Evolutionary conservation across 2,329 filamentous ascomycete genomes (phyloP).

Genomic region (Pezicula radicicola): DNA sequence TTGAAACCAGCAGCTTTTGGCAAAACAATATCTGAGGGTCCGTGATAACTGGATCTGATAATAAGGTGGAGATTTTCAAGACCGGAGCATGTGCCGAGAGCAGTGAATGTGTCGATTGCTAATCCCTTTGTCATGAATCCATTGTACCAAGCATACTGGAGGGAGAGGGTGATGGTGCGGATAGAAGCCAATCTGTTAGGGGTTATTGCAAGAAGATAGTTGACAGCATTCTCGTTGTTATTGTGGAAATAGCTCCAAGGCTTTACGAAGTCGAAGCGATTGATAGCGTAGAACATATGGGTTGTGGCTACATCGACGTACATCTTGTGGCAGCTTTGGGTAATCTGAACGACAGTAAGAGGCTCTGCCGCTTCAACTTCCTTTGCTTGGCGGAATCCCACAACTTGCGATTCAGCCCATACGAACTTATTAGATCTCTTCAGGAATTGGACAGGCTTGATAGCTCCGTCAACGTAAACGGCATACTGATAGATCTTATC

Average conservation of each 20-base stretch:
- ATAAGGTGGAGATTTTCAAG: not conserved
- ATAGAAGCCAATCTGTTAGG: constrained; percentile 6
- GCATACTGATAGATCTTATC: constrained; percentile 8
- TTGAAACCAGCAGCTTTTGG: not conserved
- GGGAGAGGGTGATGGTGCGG: not conserved
- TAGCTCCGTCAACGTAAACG: constrained; percentile 4
- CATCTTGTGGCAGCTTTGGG: constrained; percentile 7
- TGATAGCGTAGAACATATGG: constrained; percentile 15
- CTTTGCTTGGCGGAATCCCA: not conserved
- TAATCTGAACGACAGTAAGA: constrained; percentile 10
- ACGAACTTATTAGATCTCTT: constrained; percentile 14
- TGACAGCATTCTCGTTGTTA: not conserved
- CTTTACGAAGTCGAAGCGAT: constrained; percentile 9
- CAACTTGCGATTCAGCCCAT: constrained; percentile 4
- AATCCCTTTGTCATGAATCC: no score
- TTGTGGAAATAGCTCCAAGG: no score
- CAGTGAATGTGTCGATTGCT: not conserved
- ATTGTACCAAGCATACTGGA: not conserved
- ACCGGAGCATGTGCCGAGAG: not conserved
- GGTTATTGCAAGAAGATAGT: constrained; percentile 16
- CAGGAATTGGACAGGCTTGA: constrained; percentile 8
- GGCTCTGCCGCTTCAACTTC: not conserved
- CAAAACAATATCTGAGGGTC: not conserved
- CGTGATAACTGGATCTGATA: not conserved
- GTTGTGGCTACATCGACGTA: constrained; percentile 11